Base-by-base conservation (phyloP, 495 filamentous ascomycete genomes). In the Talaromyces liani region DNA sequence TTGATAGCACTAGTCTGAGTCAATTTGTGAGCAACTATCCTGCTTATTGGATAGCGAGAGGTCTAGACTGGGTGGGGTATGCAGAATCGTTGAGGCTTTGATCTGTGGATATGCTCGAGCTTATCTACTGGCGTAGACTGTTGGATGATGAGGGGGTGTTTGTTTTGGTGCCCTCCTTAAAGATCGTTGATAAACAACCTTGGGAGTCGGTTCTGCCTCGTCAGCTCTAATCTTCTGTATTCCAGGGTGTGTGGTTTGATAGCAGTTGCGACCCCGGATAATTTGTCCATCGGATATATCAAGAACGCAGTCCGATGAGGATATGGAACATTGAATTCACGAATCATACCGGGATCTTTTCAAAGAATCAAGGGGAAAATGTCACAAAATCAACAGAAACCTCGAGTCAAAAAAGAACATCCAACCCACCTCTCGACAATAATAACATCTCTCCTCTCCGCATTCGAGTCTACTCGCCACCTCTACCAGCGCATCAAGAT, bases 391-490 rank as follows among this genome's bases (percentile, higher is more conserved):
- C 6, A 56, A 5, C 20, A 7, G 5, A 8, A 18, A 3, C 5
- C 27, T 2, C 22, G n/a, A 18, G 22, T 6, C 2, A 14, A 29
- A 6, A 27, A 16, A 56, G 22, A 56, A 22, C 53, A 14, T 12
- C 24, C 20, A 18, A 58, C 56, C 16, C 27, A 33, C 22, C 18
- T 58, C 4, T 58, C 56, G 12, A 8, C 27, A 12, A 58, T 58
- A 33, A 36, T 58, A n/a, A 34, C 27, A 58, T 58, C 56, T 33
- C 56, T 58, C 9, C 29, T 58, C 29, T 58, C 56, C 6, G 56
- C 56, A 58, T 58, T 58, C 16, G 56, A 58, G n/a, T 58, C 56
- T 8, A 58, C 27, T 36, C 56, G 56, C 16, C 56, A 58, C 8
- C 56, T 58, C 29, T 58, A 34, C 29, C 56, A 36, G 12, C 56